A percentile compares a stretch with the other conserved stretches of the same genome.
These are phyloP conservation scores for Phytophthora litchii DNA, from an alignment of 352 stramenopile species.

Conservation along the genomic window DNA sequence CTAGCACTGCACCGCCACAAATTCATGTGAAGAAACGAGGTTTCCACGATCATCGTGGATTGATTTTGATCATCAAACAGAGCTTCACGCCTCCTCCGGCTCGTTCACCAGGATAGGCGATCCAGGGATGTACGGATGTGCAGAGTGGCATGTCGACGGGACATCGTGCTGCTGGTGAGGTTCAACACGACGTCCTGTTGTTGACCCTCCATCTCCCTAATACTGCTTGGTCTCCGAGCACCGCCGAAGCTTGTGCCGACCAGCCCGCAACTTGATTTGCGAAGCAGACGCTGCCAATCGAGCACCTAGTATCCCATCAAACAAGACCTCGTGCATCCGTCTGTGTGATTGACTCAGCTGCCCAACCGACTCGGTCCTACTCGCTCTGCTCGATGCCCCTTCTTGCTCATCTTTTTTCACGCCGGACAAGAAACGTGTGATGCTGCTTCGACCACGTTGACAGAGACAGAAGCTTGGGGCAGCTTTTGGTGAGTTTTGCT, in stretches of 20 bases:
- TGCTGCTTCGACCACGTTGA: conserved; percentile 10
- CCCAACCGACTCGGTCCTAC: neutral
- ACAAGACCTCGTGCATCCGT: neutral
- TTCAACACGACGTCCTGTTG: conserved; percentile 36
- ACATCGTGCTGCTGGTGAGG: neutral
- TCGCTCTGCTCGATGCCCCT: conserved; percentile 1
- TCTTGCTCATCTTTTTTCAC: conserved; percentile 21
- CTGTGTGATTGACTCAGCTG: conserved; percentile 21
- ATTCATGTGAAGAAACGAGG: conserved; percentile 32
- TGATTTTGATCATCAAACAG: conserved; percentile 26
- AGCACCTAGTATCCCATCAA: conserved; percentile 21
- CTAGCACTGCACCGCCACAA: conserved; percentile 23
- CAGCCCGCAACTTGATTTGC: neutral
- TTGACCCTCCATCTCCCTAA: conserved; percentile 9
- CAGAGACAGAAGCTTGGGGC: conserved; percentile 34
- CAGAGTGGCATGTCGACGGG: conserved; percentile 12
- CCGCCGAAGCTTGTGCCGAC: neutral
- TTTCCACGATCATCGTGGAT: conserved; percentile 5
- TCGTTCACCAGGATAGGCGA: conserved; percentile 16
- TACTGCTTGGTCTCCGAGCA: neutral
- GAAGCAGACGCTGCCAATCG: conserved; percentile 11
- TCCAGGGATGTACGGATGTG: conserved; percentile 34
- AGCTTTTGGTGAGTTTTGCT: conserved; percentile 17
- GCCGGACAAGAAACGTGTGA: conserved; percentile 7
- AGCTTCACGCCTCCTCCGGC: neutral